A percentile compares a stretch with the other conserved stretches of the same genome.
These are phyloP conservation scores for Boletus bicolor DNA, from an alignment of 768 basidiomycete species.

Conservation along the genomic window DNA sequence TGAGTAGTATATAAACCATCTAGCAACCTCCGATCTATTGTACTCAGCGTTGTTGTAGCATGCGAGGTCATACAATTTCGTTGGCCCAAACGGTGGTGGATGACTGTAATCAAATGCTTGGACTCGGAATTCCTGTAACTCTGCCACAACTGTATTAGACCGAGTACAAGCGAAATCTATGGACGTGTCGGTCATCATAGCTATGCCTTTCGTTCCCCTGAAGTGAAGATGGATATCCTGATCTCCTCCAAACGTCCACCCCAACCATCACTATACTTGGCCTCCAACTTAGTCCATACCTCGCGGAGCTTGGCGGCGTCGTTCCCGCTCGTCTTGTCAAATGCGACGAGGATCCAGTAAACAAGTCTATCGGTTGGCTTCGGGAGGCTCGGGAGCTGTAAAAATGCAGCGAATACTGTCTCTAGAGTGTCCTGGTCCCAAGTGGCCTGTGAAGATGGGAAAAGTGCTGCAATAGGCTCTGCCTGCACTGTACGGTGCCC, in stretches of 20 bases:
- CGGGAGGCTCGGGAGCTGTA: slow-evolving; percentile 47
- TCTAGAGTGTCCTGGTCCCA: slow-evolving; percentile 63
- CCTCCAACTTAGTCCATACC: slow-evolving; percentile 57
- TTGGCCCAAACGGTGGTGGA: no score
- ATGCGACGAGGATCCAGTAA: slow-evolving; percentile 69
- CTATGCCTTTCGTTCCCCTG: slow-evolving; percentile 1
- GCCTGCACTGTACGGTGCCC: neutral
- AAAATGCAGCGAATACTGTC: slow-evolving; percentile 57
- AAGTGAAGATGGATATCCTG: slow-evolving; percentile 37
- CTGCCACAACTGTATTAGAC: slow-evolving; percentile 8
- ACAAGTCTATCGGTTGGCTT: slow-evolving; percentile 46
- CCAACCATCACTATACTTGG: slow-evolving; percentile 47
- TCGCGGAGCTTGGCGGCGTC: slow-evolving; percentile 49
- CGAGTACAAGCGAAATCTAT: neutral
- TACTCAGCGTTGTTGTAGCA: no score
- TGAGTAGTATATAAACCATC: no score
- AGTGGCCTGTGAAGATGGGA: slow-evolving; percentile 3
- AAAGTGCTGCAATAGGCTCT: slow-evolving; percentile 5
- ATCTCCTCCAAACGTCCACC: slow-evolving; percentile 45
- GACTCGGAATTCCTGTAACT: slow-evolving; percentile 6
- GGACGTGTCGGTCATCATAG: neutral
- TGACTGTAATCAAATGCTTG: neutral
- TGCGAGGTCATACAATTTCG: no score
- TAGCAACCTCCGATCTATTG: no score
- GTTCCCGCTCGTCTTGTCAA: slow-evolving; percentile 53